Evolutionary conservation across 306 rosid species (phyloP), one percentile per base, ranked within the genome.

Genomic region (Citrullus mucosospermus): DNA sequence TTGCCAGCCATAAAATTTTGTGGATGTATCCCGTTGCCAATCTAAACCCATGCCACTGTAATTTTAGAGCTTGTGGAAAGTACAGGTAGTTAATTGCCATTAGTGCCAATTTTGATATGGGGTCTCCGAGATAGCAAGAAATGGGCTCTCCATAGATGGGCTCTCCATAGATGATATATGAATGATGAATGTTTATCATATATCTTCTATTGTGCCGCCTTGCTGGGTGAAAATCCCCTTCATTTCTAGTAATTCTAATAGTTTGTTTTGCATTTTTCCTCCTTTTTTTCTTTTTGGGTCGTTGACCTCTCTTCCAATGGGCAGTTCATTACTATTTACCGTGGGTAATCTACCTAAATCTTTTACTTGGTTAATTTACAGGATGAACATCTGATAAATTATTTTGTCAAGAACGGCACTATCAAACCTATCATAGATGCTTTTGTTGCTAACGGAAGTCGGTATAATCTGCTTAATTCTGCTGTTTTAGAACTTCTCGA

Each of bases 381-480:
- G 98, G 97, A 94, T 84, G 97, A 90, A 78, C 98, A 92, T 86
- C 81, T 94, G 87, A 65, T 92, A 41, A 89, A 79, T 81, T 89
- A 94, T 86, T 86, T 94, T 77, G 88, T 88, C 73, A 89, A 83
- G 88, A 88, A 92, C 81, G 85, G 92, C 74, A 87, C 89, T 82
- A 93, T 94, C 79, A 90, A 88, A 84, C 96, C 97, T 83, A 84
- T 94, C 82, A 81, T 92, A 28, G 93, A 88, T 77, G 95, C 86
- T 63, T 94, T 94, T 85, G 88, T 92, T 86, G 77, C 87, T 70
- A 94, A 94, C 82, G 98, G 98, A 56, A 86, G 82, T 85, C 98
- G 98, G 39, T 94, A 94, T 82, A 94, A 94, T 88, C 89, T 94
- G 84, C 97, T 94, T 54, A 86, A 94, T 81, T 94, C 98, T 30